Evolutionary conservation across 192 early-diverging fungal genomes (phyloP), one percentile per base, ranked within the genome.

Genomic region (Funneliformis mosseae): DNA sequence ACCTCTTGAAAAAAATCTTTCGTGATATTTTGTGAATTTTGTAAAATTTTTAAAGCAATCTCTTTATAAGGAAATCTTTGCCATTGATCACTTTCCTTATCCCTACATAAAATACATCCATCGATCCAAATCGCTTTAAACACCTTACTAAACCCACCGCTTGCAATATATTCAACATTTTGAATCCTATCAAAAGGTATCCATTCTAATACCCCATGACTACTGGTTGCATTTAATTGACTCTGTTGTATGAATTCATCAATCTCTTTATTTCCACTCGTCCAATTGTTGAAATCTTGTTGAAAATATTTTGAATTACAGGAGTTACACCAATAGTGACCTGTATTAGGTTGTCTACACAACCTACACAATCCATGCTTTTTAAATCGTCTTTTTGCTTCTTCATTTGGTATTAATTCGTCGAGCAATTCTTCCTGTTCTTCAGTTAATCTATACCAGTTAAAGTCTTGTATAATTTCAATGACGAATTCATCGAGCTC

Each of bases 211-310:
- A 59, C 8, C 1, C 55, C n/a, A 12, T 18, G 6, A 5, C 0
- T 6, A 8, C 25, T 59, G 23, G 42, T 74, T n/a, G 73, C 73
- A 55, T 59, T n/a, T 33, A 74, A 50, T 74, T 74, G 73, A 1
- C 23, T 21, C 25, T 74, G 5, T 74, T 59, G 73, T 16, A 74
- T 74, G n/a, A 74, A 74, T 74, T 74, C 2, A 55, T 74, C 72
- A 46, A 74, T 55, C 21, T 59, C 0, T 6, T 39, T 5, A 48
- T 74, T 74, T 21, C 42, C 42, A 23, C 72, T 74, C 10, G 72
- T 74, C 21, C 72, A 74, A 25, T 1, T 74, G 0, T 27, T 28
- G 45, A 74, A 74, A 11, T 74, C 23, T 55, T 74, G n/a, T 48
- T 74, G 21, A 9, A 74, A 74, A 46, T 55, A 43, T 50, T 45